Evolutionary conservation across 768 basidiomycete species (phyloP).

Genomic region (Tricholoma hemisulphureum): DNA sequence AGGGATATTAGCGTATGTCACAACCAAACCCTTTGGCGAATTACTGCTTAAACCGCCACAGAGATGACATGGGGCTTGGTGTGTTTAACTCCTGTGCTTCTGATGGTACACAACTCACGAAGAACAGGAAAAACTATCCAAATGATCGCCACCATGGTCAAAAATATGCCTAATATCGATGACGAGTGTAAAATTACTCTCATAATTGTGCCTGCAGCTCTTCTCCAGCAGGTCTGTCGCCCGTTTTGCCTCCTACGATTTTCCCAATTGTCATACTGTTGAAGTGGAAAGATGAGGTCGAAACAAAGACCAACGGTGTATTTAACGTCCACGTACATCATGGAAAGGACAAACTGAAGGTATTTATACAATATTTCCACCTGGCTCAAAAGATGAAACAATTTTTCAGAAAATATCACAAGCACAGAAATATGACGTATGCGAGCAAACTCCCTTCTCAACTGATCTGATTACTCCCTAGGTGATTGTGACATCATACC

Average conservation of each 20-base stretch:
- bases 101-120: conserved; percentile 3
- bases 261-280: not conserved
- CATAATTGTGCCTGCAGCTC: conserved; percentile 73
- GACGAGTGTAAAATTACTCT: conserved; percentile 57
- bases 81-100: not conserved
- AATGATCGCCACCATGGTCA: conserved; percentile 77
- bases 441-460: conserved; percentile 7
- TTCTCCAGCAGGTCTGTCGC: conserved; percentile 58
- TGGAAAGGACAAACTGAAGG: conserved; percentile 65
- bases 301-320: conserved; percentile 60
- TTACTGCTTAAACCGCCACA: conserved; percentile 18
- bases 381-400: not conserved
- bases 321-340: conserved; percentile 71
- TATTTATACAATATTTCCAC: conserved; percentile 6
- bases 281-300: conserved; percentile 75
- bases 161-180: conserved; percentile 52
- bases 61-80: conserved; percentile 74
- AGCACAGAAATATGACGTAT: conserved; percentile 54
- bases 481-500: conserved; percentile 77
- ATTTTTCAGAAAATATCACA: conserved; percentile 39
- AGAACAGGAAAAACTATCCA: conserved; percentile 66
- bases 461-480: conserved; percentile 23
- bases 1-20: conserved; percentile 60
- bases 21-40: conserved; percentile 18
- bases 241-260: not conserved